Evolutionary conservation across 768 basidiomycete genomes (phyloP), one percentile per base, ranked within the genome.

Genomic region (Exidia glandulosa): DNA sequence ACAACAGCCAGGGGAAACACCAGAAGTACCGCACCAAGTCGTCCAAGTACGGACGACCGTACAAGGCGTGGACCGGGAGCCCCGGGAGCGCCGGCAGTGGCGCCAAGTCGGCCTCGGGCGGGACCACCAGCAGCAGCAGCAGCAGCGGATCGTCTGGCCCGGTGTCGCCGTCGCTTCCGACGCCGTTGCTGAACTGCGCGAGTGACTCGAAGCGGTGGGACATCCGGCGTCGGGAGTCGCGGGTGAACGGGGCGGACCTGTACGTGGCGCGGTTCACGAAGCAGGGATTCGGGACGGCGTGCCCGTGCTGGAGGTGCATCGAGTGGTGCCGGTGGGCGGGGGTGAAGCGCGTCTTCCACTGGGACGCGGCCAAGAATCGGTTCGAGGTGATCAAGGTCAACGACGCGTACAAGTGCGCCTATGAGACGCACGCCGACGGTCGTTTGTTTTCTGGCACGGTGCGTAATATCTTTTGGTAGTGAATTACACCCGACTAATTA

Each of bases 271-370:
- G 81, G 14, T 70, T 77, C 58, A 79, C 75, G 19, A 79, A 78
- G 66, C 69, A 69, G 27, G 81, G 79, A n/a, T 68, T 77, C 67
- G 80, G 79, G n/a, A 70, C 69, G 56, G 77, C 80, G 14, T 74
- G 73, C 66, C 82, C 81, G 33, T 82, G 81, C 65, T 81, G 79
- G 77, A 69, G 81, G 47, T 82, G 81, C 59, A 60, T 83, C 32
- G 75, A 79, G 59, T 83, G 79, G 80, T 82, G 79, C 63, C 69
- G 71, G 48, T 83, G 81, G 81, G 79, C 80, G 25, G 81, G 81
- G 0, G 75, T 83, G 61, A 80, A 76, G 68, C 75, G 81, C 41
- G 76, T 82, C 45, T 83, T 81, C 63, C 77, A 82, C 62, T 81
- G 54, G 25, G 74, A 80, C 58, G 69, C 66, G 6, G 69, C 65